Evolutionary conservation across 108 stramenopile species (phyloP), one percentile per base, ranked within the genome.

Genomic region (Skeletonema costatum): DNA sequence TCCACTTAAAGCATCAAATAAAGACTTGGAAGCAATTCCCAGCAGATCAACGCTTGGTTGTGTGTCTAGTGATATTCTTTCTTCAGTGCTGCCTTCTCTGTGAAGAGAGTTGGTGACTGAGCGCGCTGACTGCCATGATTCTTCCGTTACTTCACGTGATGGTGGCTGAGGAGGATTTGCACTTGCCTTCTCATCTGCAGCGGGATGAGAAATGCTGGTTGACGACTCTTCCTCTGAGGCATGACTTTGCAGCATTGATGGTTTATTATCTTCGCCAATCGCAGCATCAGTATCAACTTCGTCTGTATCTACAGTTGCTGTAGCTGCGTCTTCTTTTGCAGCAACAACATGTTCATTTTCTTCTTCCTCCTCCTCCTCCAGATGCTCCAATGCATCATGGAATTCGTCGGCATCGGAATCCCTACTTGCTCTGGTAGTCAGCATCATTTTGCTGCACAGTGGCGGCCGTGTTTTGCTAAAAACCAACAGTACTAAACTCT

Each of bases 371-470:
- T 61, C 61, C 42, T 79, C 72, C 17, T 68, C 78, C 7, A 79
- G 46, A 3, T 66, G 41, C 51, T 79, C 71, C 2, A 67, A 66
- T 14, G 78, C 78, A 63, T 79, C 78, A 65, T 60, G 68, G 32
- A 79, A 79, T 41, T 79, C 78, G 36, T 79, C 78, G 8, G 38
- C 66, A 32, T 65, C 70, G 71, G 63, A 51, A 3, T 53, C 29
- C 38, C 73, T 73, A 2, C 35, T 64, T 35, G 35, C n/a, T 64
- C 39, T 62, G 33, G 0, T 50, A 0, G 9, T 50, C 33, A 46
- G 2, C 44, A 41, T 11, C 11, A 41, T 41, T 41, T 41, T 2
- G 11, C 39, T 41, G 11, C 11, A 41, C 1, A 12, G 39, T 11
- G 11, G 11, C 39, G 39, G 39, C 39, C 12, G 25, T 25, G 25